Base-by-base conservation (phyloP, 75 land plant species). In the Ceratopteris richardii region DNA sequence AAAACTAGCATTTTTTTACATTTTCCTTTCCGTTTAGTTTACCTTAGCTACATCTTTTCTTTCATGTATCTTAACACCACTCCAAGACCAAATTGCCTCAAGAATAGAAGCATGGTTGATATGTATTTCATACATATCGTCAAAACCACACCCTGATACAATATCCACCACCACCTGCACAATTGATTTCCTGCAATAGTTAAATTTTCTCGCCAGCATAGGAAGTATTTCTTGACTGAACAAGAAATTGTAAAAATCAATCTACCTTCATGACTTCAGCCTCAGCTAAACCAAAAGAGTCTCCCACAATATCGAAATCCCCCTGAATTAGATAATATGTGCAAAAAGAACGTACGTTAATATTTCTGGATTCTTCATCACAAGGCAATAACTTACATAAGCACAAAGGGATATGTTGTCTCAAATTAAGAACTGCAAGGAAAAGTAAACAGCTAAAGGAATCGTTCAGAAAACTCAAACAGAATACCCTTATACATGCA, bases 251-350 rank as follows among this genome's bases (percentile, higher is more conserved):
- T n/a, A n/a, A n/a, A n/a, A n/a, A n/a, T n/a, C n/a, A n/a, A n/a
- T n/a, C n/a, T 58, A 87, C 98, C 90, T 93, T 93, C 28, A 93
- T 77, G 59, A 56, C 76, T 66, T 93, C 98, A 21, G 90, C 94
- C 54, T 88, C 98, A 26, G 81, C 87, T 31, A 93, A 51, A 58
- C 79, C 69, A 26, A 70, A 52, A 48, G 80, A 69, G 54, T 95
- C 98, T 57, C 98, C 98, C 74, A 88, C 43, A 29, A 88, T 79
- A 60, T 88, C 95, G 77, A 85, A 93, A 73, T 93, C 98, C 20
- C 90, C 98, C 98, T 93, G 31, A 25, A 50, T 18, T 47, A 28
- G 37, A n/a, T n/a, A n/a, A n/a, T n/a, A n/a, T n/a, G n/a, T n/a
- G n/a, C n/a, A n/a, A n/a, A n/a, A n/a, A n/a, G n/a, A n/a, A n/a